Evolutionary conservation across 1,139 yeast genomes (phyloP).

Genomic region (Spathaspora jeffriesii): DNA sequence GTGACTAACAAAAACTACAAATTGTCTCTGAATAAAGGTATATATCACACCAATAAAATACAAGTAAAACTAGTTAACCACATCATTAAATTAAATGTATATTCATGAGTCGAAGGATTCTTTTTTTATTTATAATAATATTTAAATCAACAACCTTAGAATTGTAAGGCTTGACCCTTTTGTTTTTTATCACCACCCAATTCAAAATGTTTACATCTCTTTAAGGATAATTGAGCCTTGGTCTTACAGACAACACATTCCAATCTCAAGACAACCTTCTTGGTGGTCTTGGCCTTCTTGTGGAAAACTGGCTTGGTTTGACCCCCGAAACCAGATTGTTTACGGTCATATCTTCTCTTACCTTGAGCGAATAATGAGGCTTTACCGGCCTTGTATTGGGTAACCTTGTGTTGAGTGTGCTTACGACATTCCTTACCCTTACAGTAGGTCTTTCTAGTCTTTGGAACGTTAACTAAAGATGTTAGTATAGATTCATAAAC

Average conservation of each 20-base stretch:
- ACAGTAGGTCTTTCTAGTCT: conserved; percentile 99
- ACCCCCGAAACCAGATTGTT: conserved; percentile 99
- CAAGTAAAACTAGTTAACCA: not conserved
- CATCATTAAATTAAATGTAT: conserved; percentile 3
- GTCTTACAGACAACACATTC: conserved; percentile 99
- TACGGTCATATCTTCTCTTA: conserved; percentile 99
- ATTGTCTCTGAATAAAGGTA: not conserved
- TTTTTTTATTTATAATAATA: not conserved
- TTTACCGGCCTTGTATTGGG: conserved; percentile 99
- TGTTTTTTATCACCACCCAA: conserved; percentile 99
- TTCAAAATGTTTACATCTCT: conserved; percentile 99
- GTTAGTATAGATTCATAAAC: conserved; percentile 27
- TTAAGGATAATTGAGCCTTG: conserved; percentile 96
- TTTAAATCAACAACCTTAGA: conserved; percentile 33
- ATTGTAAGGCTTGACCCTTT: conserved; percentile 99
- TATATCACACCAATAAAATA: conserved; percentile 1
- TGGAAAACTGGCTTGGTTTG: conserved; percentile 99
- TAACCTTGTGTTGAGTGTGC: conserved; percentile 99
- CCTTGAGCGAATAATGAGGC: conserved; percentile 99
- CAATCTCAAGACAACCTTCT: conserved; percentile 99
- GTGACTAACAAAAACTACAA: not conserved
- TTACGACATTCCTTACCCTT: conserved; percentile 99
- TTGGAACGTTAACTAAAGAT: conserved; percentile 95
- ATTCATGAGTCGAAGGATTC: conserved; percentile 3
- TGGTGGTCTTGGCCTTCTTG: conserved; percentile 99